phyloP scores from a whole-genome alignment of 2,329 filamentous ascomycete genomes.

The Pseudogymnoascus sp. region DNA sequence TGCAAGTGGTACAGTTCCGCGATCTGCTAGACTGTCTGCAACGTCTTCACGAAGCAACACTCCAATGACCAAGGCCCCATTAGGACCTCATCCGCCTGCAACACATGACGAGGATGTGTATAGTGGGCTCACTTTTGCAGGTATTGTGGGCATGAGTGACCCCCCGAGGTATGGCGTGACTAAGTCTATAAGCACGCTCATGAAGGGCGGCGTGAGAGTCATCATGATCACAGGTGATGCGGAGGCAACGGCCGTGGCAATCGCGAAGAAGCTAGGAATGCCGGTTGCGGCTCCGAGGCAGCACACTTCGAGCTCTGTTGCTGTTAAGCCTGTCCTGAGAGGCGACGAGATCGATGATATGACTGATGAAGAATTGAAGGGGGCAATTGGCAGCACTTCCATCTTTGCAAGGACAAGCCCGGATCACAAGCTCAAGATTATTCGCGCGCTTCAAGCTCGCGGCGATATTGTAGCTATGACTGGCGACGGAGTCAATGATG shows the following conservation, averaged over 20 bases:
- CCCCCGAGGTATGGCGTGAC: constrained; percentile 87
- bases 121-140: constrained; percentile 78
- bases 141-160: constrained; percentile 94
- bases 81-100: constrained; percentile 18
- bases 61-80: constrained; percentile 32
- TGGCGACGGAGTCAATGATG: constrained; percentile 95
- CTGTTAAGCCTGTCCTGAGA: constrained; percentile 65
- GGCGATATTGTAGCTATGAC: constrained; percentile 99
- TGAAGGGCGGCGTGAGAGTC: constrained; percentile 91
- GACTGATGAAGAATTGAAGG: constrained; percentile 75
- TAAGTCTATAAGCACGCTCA: constrained; percentile 77
- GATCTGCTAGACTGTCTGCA: constrained; percentile 32
- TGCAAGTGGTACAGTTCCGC: constrained; percentile 68
- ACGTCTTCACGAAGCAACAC: constrained; percentile 44
- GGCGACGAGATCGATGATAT: constrained; percentile 92
- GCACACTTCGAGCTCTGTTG: constrained; percentile 47
- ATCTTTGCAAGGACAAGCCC: constrained; percentile 96
- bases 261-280: constrained; percentile 94
- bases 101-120: constrained; percentile 66
- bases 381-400: constrained; percentile 79
- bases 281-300: constrained; percentile 54
- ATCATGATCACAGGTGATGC: constrained; percentile 99
- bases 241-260: constrained; percentile 88
- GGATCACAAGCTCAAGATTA: constrained; percentile 97
- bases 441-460: constrained; percentile 80